Conservation (phyloP, 805 yeast genomes). For the Yarrowia osloensis region DNA sequence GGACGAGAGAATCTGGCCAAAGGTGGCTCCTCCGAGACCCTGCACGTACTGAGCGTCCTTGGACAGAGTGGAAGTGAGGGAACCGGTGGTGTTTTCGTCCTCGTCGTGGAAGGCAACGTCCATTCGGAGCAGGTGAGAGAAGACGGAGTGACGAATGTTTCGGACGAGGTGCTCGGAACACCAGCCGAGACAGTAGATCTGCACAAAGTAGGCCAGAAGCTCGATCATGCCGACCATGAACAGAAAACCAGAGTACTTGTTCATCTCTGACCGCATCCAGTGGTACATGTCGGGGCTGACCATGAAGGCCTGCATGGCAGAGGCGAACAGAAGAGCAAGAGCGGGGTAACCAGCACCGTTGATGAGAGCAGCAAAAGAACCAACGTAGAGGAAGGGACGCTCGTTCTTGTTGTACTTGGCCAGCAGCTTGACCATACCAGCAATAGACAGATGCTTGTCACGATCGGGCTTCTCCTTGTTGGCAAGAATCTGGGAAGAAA, state of each 20-base stretch:
- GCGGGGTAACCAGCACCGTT: conserved; percentile 46
- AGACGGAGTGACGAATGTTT: conserved; percentile 41
- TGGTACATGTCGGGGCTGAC: conserved; percentile 40
- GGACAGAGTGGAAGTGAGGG: conserved; percentile 45
- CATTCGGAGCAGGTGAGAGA: conserved; percentile 43
- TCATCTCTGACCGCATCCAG: conserved; percentile 43
- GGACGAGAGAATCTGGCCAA: conserved; percentile 46
- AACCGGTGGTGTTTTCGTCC: conserved; percentile 45
- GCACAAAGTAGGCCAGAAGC: conserved; percentile 36
- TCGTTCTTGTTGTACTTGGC: conserved; percentile 39
- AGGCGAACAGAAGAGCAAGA: conserved; percentile 45
- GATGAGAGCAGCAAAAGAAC: conserved; percentile 38
- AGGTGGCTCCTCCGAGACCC: conserved; percentile 47
- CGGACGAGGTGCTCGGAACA: conserved; percentile 43
- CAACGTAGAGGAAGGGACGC: conserved; percentile 36
- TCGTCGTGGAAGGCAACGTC: conserved; percentile 45
- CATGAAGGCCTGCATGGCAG: conserved; percentile 42
- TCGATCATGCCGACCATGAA: conserved; percentile 44
- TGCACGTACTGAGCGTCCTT: conserved; percentile 47
- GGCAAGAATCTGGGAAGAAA: conserved; percentile 33
- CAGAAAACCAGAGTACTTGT: conserved; percentile 43
- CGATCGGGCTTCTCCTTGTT: conserved; percentile 15
- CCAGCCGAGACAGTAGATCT: conserved; percentile 37
- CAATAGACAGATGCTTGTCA: conserved; percentile 11
- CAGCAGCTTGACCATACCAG: conserved; percentile 34